phyloP scores from a whole-genome alignment of 164 flowering plant species.

The Berberis thunbergii region DNA sequence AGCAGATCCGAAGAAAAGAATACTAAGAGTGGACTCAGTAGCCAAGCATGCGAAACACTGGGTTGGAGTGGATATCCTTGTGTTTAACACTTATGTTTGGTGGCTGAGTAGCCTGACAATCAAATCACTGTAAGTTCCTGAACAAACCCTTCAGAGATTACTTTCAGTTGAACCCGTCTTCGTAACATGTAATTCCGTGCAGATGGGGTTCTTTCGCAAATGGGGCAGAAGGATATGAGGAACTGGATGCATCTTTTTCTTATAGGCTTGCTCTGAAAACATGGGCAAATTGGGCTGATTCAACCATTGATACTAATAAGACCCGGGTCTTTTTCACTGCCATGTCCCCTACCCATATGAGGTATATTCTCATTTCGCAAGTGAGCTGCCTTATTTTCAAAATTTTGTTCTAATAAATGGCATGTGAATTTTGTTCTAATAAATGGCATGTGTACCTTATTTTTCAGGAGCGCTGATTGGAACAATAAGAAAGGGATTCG shows the following conservation, averaged over 20 bases:
- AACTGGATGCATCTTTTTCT: constrained; percentile 56
- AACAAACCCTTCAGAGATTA: background rate
- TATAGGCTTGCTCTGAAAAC: constrained; percentile 63
- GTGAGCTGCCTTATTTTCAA: background rate
- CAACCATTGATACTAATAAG: constrained; percentile 55
- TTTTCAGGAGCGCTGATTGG: constrained; percentile 78
- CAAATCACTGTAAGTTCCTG: constrained; percentile 57
- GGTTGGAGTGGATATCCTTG: constrained; percentile 71
- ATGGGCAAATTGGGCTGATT: constrained; percentile 96
- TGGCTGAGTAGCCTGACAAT: constrained; percentile 77
- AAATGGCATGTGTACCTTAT: background rate
- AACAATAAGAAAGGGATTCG: constrained; percentile 44
- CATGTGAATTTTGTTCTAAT: background rate
- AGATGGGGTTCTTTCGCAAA: constrained; percentile 91
- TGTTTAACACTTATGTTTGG: constrained; percentile 92
- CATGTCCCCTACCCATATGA: constrained; percentile 79
- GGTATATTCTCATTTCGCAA: constrained; percentile 26
- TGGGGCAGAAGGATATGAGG: constrained; percentile 71
- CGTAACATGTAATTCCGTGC: constrained; percentile 5
- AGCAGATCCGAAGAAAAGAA: constrained; percentile 61
- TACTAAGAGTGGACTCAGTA: constrained; percentile 70
- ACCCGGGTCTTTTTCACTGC: constrained; percentile 79
- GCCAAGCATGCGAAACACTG: constrained; percentile 65
- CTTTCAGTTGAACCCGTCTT: background rate
- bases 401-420: background rate